Base-by-base conservation (phyloP, 2,329 filamentous ascomycete genomes). In the Alternaria burnsii region DNA sequence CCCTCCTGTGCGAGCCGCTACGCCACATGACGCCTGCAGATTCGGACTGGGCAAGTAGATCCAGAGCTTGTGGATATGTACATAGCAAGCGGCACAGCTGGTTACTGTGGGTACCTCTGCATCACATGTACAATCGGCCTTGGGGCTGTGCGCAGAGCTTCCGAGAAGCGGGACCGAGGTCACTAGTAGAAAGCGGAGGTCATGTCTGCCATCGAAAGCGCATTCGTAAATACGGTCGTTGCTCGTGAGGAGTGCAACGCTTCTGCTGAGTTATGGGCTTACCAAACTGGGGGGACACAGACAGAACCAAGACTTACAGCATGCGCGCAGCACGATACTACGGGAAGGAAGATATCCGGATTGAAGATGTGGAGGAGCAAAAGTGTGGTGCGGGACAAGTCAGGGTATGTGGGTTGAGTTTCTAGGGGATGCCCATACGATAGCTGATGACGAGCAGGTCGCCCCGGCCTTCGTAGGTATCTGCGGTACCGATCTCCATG, bases 251-350 rank as follows among this genome's bases (percentile, higher is more conserved):
- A 43, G n/a, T 42, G 40, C 41, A 18, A 47, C 36, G 48, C 40
- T 12, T 48, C 20, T 8, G 20, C 43, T 41, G 58, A 42, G 55
- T 36, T 47, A 30, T 20, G 18, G 32, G 38, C 32, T 51, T 20
- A 55, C 48, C 40, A 60, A 66, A 47, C 52, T 52, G 40, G 52
- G 46, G 52, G 53, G 54, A 53, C 42, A 16, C 3, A 36, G 22
- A 48, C 28, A 24, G 52, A 48, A 7, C 55, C 16, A 12, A 44
- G 55, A 28, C 47, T 36, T 14, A 30, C 58, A 64, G 46, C 66
- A 87, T 87, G 85, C 81, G 81, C 65, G 85, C 86, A 47, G 82
- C 83, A 24, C 78, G 84, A 67, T 88, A 84, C 66, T 83, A 87
- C 69, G 85, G 85, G 16, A 83, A 82, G 60, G 81, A 83, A 64